Base-by-base conservation (phyloP, 1,284 basidiomycete genomes). In the Agaricales sp. region DNA sequence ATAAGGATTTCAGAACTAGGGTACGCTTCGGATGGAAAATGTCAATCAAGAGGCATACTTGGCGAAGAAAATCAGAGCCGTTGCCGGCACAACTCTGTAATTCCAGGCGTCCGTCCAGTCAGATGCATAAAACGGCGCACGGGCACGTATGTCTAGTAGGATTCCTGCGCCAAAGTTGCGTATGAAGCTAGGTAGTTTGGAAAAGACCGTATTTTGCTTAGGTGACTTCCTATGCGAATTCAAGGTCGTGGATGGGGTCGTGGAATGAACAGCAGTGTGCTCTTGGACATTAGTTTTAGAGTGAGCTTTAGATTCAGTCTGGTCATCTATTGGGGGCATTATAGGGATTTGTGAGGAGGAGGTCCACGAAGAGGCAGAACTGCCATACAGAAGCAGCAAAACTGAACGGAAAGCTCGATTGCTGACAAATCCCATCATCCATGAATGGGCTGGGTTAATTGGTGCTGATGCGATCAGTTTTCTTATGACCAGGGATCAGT, bases 61-160 rank as follows among this genome's bases (percentile, higher is more conserved):
- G 56, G 84, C 78, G 57, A 87, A 89, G 64, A 88, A 88, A 50
- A 87, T 88, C 21, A 87, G 68, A 12, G 81, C 77, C 13, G 82
- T 84, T 0, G 85, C 82, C 12, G 85, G 83, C 8, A 87, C 58
- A 4, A 90, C 87, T 51, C 89, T 72, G 63, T 92, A 92, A 61
- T 92, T 92, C 81, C 83, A 91, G 3, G 87, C 90, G 62, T 92
- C 87, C 12, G 68, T 79, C 92, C 90, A 95, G 67, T 94, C 91
- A 48, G 79, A 85, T 38, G 71, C 50, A 64, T 95, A 96, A 70
- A 78, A 94, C 0, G 92, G 92, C 3, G 75, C 67, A 41, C 93
- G 75, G 8, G 85, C 73, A 45, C 69, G 70, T n/a, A 96, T 69
- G 63, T 97, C 93, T 43, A 75, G 71, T 30, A 74, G 58, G 60